Percentiles rank a stretch among this genome's conserved stretches.
Conservation (phyloP, 768 basidiomycete genomes). For the Rhizopogon rudus region DNA sequence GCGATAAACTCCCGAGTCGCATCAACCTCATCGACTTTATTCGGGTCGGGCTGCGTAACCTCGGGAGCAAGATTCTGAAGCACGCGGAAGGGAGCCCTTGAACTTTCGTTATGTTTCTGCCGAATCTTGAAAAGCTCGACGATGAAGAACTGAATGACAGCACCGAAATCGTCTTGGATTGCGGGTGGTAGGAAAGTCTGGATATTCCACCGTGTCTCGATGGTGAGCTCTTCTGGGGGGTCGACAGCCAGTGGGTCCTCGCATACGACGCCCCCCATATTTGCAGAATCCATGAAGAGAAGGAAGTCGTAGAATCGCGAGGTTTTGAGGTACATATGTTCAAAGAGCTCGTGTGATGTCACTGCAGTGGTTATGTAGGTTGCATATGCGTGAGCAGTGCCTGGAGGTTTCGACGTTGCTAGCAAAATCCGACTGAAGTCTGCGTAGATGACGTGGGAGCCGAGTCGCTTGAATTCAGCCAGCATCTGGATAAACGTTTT, state of each 20-base stretch:
- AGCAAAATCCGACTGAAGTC: conserved; percentile 90
- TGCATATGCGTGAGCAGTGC: conserved; percentile 92
- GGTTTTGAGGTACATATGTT: conserved; percentile 83
- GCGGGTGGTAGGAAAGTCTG: conserved; percentile 80
- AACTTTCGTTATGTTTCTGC: conserved; percentile 52
- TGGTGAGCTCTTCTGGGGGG: conserved; percentile 58
- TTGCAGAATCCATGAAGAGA: conserved; percentile 93
- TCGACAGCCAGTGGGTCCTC: conserved; percentile 69
- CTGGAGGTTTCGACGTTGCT: conserved; percentile 93
- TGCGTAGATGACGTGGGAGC: conserved; percentile 89
- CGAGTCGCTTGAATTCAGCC: conserved; percentile 93
- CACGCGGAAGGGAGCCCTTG: conserved; percentile 67
- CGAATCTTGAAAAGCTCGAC: conserved; percentile 76
- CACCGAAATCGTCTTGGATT: conserved; percentile 72
- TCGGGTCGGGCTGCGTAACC: conserved; percentile 58
- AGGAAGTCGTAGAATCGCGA: conserved; percentile 91
- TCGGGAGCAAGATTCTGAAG: conserved; percentile 65
- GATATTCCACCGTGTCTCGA: conserved; percentile 93
- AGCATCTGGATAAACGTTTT: conserved; percentile 97
- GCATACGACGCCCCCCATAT: conserved; percentile 87
- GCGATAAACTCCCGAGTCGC: conserved; percentile 71
- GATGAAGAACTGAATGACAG: conserved; percentile 76
- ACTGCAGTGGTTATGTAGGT: conserved; percentile 93
- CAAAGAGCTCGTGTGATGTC: conserved; percentile 92
- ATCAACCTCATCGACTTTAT: conserved; percentile 66